phyloP scores from a whole-genome alignment of 495 filamentous ascomycete species.

The Hypomontagnella submonticulosa region DNA sequence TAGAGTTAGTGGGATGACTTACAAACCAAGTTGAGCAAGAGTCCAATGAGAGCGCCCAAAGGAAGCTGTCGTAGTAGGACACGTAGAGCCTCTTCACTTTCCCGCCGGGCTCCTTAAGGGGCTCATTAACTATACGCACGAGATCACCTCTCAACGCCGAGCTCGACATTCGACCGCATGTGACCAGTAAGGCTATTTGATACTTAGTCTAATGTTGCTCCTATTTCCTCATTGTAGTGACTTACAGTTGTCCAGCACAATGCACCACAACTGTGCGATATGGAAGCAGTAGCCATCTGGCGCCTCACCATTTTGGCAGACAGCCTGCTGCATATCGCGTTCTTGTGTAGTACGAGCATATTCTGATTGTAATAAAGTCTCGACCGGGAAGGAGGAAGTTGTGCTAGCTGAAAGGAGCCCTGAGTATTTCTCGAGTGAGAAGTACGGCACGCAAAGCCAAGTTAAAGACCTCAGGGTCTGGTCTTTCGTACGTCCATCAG shows the following conservation, averaged over 20 bases:
- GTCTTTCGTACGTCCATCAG: slow-evolving; percentile 32
- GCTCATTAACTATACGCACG: slow-evolving; percentile 26
- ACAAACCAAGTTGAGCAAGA: slow-evolving; percentile 55
- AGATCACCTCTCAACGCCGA: slow-evolving; percentile 29
- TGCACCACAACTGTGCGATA: slow-evolving; percentile 53
- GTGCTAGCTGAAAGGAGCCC: slow-evolving; percentile 39
- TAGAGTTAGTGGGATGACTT: slow-evolving; percentile 14
- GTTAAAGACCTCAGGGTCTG: slow-evolving; percentile 40
- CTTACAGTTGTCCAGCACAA: slow-evolving; percentile 52
- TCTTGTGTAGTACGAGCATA: slow-evolving; percentile 44
- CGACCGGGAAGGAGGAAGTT: slow-evolving; percentile 46
- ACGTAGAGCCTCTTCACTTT: slow-evolving; percentile 36
- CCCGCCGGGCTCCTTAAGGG: slow-evolving; percentile 20
- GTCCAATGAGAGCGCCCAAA: slow-evolving; percentile 45
- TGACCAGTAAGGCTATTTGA: slow-evolving; percentile 42
- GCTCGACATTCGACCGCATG: slow-evolving; percentile 42
- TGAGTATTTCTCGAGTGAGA: slow-evolving; percentile 52
- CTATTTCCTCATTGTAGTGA: background rate
- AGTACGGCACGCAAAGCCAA: slow-evolving; percentile 55
- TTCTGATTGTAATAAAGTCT: slow-evolving; percentile 52
- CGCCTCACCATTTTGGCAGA: slow-evolving; percentile 44
- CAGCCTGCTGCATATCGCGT: slow-evolving; percentile 55
- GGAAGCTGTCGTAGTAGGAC: slow-evolving; percentile 30
- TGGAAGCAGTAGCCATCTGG: slow-evolving; percentile 51
- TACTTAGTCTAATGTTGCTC: background rate